Evolutionary conservation across 495 filamentous ascomycete species (phyloP), one percentile per base, ranked within the genome.

Genomic region (Penicillium ucsense): DNA sequence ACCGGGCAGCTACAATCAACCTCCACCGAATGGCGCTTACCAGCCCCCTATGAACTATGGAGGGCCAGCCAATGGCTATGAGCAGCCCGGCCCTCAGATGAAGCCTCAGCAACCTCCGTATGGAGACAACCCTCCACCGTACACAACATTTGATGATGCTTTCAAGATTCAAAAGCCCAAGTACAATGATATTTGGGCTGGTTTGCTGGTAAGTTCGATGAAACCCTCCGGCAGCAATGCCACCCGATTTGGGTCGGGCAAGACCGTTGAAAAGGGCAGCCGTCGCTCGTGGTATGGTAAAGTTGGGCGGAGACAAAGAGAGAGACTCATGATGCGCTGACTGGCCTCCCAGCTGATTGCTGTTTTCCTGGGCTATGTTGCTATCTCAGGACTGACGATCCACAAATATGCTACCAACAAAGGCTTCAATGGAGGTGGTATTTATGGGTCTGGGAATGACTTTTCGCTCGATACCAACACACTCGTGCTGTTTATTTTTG

Each of bases 121-220:
- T 33, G 50, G 55, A 6, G 51, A 70, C 37, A 60, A 57, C 32
- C 60, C 66, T 8, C 61, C 66, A 10, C 62, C 64, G 11, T 62
- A 62, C 46, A 61, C 55, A 3, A 56, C 50, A 9, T 96, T 90
- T 54, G 81, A 91, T 10, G 76, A 95, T 57, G 77, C 78, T 1
- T 95, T 95, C 68, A 81, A 79, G 62, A 58, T 95, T 35, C 77
- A 87, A 46, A 80, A 80, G 47, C 89, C 89, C 8, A 94, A 92
- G 57, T 95, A 74, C 62, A 85, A 95, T 55, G 90, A 95, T 56
- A 45, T 88, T 5, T 95, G 89, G 89, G 89, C 89, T 4, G 87
- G 83, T 11, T 66, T 94, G 41, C 65, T 95, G 55, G 79, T 85
- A 62, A 9, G 72, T 71, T 12, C 31, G 27, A 27, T 33, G 43